Evolutionary conservation across 208 protist species (phyloP).

Genomic region (Trypanosoma rangeli): DNA sequence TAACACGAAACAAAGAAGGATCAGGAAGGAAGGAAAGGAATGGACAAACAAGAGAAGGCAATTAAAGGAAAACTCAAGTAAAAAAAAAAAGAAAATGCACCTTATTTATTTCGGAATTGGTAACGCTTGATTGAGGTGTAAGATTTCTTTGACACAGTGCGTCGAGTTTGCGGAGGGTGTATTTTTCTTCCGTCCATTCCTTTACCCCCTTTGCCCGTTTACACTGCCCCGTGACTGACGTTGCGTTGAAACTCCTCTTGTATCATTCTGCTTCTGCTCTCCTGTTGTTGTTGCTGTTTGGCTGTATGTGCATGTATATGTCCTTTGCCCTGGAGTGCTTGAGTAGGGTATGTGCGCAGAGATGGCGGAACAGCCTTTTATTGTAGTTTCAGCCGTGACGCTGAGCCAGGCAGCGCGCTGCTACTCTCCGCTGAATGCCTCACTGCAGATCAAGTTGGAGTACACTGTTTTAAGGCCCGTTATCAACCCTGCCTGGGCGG

Average conservation of each 20-base stretch:
- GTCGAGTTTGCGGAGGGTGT: background rate
- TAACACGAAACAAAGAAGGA: background rate
- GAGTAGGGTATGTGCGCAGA: background rate
- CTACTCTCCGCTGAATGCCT: conserved; percentile 26
- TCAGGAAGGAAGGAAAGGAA: background rate
- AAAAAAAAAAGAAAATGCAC: background rate
- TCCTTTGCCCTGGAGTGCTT: background rate
- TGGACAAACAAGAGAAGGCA: background rate
- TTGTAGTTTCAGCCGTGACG: background rate
- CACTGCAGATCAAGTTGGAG: conserved; percentile 28
- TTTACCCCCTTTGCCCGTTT: too few relatives aligned
- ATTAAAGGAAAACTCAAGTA: background rate
- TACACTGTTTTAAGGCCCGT: conserved; percentile 23
- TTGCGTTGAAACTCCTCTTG: too few relatives aligned
- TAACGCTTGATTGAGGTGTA: background rate
- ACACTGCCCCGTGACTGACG: too few relatives aligned
- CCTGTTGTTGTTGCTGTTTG: background rate
- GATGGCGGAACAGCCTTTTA: background rate
- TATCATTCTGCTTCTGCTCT: background rate
- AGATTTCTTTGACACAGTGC: background rate
- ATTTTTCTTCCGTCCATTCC: too few relatives aligned
- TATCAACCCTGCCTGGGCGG: conserved; percentile 20
- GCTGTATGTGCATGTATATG: background rate
- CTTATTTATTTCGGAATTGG: background rate
- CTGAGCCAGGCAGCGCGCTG: conserved; percentile 4